Conservation (phyloP, 148 eudicot species). For the Persicaria maculosa region DNA sequence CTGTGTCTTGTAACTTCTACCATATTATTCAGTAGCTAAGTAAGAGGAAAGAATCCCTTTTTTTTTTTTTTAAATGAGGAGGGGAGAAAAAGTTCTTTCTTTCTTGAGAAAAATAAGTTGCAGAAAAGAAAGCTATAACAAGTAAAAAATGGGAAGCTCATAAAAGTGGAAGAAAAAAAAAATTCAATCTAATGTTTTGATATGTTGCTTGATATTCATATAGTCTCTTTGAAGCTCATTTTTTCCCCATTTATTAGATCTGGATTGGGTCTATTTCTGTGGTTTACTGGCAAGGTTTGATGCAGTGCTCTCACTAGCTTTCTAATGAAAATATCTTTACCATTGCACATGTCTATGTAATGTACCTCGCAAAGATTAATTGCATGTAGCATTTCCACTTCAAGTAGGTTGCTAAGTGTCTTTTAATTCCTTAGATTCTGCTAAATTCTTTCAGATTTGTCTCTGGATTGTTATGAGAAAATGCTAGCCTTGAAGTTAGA, state of each 20-base stretch:
- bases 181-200: not conserved
- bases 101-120: not conserved
- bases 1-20: no score
- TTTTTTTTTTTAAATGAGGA: not conserved
- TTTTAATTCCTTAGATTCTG: no score
- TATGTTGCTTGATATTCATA: not conserved
- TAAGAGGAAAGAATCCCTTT: not conserved
- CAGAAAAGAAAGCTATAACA: not conserved
- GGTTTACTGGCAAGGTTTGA: not conserved
- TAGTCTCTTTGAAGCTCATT: not conserved
- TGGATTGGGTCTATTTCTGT: not conserved
- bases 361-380: not conserved
- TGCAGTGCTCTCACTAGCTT: not conserved
- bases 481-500: not conserved
- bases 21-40: not conserved
- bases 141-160: no score
- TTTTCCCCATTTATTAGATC: not conserved
- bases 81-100: not conserved
- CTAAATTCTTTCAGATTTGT: no score
- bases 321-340: not conserved
- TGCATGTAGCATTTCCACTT: not conserved
- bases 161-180: not conserved
- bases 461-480: no score
- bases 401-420: not conserved
- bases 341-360: not conserved